A percentile compares a stretch with the other conserved stretches of the same genome.
These are phyloP conservation scores for Citrus trifoliata DNA, from an alignment of 345 rosid genomes.

Conservation along the genomic window DNA sequence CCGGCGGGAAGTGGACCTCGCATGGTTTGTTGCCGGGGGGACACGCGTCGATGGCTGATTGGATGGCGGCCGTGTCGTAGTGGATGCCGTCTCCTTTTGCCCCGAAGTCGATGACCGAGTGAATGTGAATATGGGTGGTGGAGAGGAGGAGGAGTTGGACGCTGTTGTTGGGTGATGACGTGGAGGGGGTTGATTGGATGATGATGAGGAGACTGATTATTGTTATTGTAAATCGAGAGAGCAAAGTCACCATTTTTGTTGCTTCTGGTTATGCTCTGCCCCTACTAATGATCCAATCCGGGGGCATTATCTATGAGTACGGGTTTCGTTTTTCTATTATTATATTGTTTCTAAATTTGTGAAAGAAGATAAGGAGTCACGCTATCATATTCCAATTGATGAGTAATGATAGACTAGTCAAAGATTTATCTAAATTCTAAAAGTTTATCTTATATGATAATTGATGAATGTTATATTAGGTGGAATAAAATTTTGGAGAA, in stretches of 20 bases:
- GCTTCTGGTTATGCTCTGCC: neutral
- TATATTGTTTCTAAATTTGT: too few species aligned
- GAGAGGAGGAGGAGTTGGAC: slow-evolving; percentile 26
- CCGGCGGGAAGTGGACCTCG: slow-evolving; percentile 68
- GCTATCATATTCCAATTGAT: too few species aligned
- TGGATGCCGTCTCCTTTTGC: slow-evolving; percentile 72
- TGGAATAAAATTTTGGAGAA: too few species aligned
- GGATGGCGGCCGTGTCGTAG: slow-evolving; percentile 79
- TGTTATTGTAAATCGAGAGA: neutral
- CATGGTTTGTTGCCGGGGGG: slow-evolving; percentile 38
- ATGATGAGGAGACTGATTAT: slow-evolving; percentile 16
- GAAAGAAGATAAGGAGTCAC: too few species aligned
- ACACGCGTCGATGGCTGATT: slow-evolving; percentile 71
- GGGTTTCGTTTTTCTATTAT: too few species aligned
- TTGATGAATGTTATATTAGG: too few species aligned
- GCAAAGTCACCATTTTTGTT: neutral
- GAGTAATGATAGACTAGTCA: too few species aligned
- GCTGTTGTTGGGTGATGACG: slow-evolving; percentile 25
- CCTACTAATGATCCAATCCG: neutral
- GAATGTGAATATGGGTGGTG: neutral
- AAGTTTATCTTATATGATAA: too few species aligned
- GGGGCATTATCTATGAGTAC: too few species aligned
- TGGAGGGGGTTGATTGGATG: slow-evolving; percentile 32
- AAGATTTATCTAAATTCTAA: too few species aligned
- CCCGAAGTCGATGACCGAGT: slow-evolving; percentile 70